A percentile compares a stretch with the other conserved stretches of the same genome.
These are phyloP conservation scores for Geranium rotundifolium DNA, from an alignment of 345 rosid species.

Conservation along the genomic window DNA sequence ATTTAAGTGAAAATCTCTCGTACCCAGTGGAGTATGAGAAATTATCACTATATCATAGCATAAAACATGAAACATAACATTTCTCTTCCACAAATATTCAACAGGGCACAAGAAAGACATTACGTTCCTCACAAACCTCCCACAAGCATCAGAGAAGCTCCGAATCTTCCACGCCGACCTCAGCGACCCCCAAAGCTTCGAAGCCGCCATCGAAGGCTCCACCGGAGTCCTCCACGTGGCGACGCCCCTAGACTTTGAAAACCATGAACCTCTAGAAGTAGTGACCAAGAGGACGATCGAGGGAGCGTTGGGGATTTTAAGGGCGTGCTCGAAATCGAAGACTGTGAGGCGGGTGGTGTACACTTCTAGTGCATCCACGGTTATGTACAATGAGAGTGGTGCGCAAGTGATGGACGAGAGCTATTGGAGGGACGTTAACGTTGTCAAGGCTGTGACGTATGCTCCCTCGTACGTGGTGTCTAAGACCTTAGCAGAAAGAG, in stretches of 20 bases:
- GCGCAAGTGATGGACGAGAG: slow-evolving; percentile 21
- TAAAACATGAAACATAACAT: too few relatives aligned
- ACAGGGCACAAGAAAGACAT: slow-evolving; percentile 40
- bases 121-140: slow-evolving; percentile 43
- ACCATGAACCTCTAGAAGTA: slow-evolving; percentile 33
- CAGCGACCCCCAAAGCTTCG: slow-evolving; percentile 17
- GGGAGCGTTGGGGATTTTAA: slow-evolving; percentile 42
- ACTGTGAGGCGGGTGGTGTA: slow-evolving; percentile 52
- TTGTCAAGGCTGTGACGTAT: neutral
- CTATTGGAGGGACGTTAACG: slow-evolving; percentile 20
- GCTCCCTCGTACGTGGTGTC: slow-evolving; percentile 11
- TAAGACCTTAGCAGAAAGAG: slow-evolving; percentile 23
- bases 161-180: slow-evolving; percentile 20
- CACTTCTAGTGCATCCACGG: slow-evolving; percentile 39
- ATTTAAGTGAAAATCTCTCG: too few relatives aligned
- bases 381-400: neutral
- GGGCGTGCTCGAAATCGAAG: slow-evolving; percentile 35
- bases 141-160: slow-evolving; percentile 44
- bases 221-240: slow-evolving; percentile 24
- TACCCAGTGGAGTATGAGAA: too few relatives aligned
- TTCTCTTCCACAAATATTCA: neutral
- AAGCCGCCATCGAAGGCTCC: slow-evolving; percentile 16
- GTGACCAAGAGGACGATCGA: slow-evolving; percentile 34
- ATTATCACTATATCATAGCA: too few relatives aligned
- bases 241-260: slow-evolving; percentile 10